Evolutionary conservation across 257 asterid genomes (phyloP).

Genomic region (Przewalskia tangutica): DNA sequence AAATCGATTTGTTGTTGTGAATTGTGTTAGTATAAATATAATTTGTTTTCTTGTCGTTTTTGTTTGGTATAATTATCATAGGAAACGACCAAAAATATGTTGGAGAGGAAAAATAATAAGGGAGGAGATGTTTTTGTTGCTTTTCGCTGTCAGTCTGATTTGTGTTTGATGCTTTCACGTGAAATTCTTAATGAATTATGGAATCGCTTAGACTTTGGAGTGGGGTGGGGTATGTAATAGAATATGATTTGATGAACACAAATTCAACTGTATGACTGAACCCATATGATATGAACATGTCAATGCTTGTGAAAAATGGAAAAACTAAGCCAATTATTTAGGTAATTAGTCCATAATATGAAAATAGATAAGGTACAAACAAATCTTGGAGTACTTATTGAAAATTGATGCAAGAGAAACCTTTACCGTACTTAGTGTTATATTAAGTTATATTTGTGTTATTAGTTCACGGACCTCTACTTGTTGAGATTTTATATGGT

Average conservation of each 20-base stretch:
- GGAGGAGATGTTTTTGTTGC: conserved; percentile 22
- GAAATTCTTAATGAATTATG: conserved; percentile 29
- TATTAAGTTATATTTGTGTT: no score
- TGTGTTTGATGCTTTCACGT: conserved; percentile 36
- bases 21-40: not conserved
- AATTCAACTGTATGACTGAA: not conserved
- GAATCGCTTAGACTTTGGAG: not conserved
- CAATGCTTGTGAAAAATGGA: not conserved
- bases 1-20: not conserved
- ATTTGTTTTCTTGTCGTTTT: not conserved
- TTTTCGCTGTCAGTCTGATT: conserved; percentile 20
- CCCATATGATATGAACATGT: not conserved
- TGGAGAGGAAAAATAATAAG: conserved; percentile 7
- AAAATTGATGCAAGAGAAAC: no score
- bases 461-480: not conserved
- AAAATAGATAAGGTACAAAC: not conserved
- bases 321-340: not conserved
- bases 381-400: not conserved
- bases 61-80: conserved; percentile 8
- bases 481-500: not conserved
- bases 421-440: no score
- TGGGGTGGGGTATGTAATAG: not conserved
- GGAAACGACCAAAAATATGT: conserved; percentile 24
- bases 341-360: not conserved
- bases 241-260: not conserved